Evolutionary conservation across 2,329 filamentous ascomycete species (phyloP).

Genomic region (Geoglossum cookeanum): DNA sequence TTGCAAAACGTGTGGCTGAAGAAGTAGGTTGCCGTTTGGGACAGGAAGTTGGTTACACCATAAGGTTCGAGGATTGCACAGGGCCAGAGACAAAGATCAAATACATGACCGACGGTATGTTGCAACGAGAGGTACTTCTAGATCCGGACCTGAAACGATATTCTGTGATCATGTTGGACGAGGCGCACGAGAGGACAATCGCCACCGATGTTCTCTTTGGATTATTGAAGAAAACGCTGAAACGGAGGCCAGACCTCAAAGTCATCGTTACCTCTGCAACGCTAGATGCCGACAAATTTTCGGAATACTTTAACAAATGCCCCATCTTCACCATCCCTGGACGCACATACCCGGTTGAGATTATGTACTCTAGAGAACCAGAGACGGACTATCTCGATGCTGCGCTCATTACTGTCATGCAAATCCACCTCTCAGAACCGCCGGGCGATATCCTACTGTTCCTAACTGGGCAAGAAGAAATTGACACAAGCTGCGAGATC

Average conservation of each 20-base stretch:
- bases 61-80: conserved; percentile 92
- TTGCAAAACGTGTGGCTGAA: conserved; percentile 88
- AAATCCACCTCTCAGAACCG: conserved; percentile 87
- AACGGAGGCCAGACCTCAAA: conserved; percentile 70
- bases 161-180: conserved; percentile 93
- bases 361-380: conserved; percentile 86
- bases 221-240: conserved; percentile 79
- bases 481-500: conserved; percentile 86
- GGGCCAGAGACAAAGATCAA: conserved; percentile 82
- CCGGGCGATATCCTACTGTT: conserved; percentile 91
- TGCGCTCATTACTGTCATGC: conserved; percentile 91
- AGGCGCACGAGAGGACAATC: conserved; percentile 94
- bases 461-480: conserved; percentile 93
- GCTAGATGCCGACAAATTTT: conserved; percentile 93
- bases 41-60: conserved; percentile 88
- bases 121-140: conserved; percentile 83
- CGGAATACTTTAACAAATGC: conserved; percentile 83
- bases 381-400: conserved; percentile 92
- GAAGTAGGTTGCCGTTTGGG: conserved; percentile 86
- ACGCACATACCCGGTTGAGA: conserved; percentile 84
- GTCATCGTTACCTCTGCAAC: conserved; percentile 94
- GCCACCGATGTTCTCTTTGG: conserved; percentile 91
- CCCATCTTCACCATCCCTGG: conserved; percentile 96
- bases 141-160: conserved; percentile 81
- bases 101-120: conserved; percentile 99